Conservation (phyloP, 2,329 filamentous ascomycete species). For the Exophiala bonariae region DNA sequence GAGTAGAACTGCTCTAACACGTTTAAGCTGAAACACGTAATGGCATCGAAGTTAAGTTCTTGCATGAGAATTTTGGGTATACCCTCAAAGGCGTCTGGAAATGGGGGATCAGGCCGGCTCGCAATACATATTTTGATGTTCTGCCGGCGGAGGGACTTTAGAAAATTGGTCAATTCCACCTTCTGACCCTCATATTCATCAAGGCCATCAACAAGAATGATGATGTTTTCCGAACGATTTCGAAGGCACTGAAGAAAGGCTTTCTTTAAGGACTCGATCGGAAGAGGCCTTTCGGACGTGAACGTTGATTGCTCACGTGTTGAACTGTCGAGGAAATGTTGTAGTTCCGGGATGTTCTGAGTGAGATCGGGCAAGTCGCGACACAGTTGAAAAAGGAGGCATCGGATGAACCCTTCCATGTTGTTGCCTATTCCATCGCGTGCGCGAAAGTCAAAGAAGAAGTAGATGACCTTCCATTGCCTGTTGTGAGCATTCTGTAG, state of each 20-base stretch:
- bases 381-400: too few relatives aligned
- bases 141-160: conserved; percentile 1
- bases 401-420: conserved; percentile 1
- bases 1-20: too few relatives aligned
- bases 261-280: not conserved
- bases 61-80: conserved; percentile 6
- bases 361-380: too few relatives aligned
- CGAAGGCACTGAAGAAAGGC: not conserved
- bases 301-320: too few relatives aligned
- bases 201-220: conserved; percentile 9
- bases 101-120: conserved; percentile 6
- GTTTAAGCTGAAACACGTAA: too few relatives aligned
- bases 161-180: conserved; percentile 3
- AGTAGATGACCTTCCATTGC: not conserved
- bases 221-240: not conserved
- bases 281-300: too few relatives aligned
- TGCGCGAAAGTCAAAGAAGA: conserved; percentile 13
- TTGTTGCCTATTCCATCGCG: conserved; percentile 8
- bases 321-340: too few relatives aligned
- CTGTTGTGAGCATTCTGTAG: not conserved
- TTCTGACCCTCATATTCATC: conserved; percentile 11
- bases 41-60: too few relatives aligned
- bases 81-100: conserved; percentile 5
- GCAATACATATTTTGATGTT: conserved; percentile 8
- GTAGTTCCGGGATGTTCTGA: too few relatives aligned